Conservation (phyloP, 371 early-diverging fungal species). For the Umbelopsis sp. region DNA sequence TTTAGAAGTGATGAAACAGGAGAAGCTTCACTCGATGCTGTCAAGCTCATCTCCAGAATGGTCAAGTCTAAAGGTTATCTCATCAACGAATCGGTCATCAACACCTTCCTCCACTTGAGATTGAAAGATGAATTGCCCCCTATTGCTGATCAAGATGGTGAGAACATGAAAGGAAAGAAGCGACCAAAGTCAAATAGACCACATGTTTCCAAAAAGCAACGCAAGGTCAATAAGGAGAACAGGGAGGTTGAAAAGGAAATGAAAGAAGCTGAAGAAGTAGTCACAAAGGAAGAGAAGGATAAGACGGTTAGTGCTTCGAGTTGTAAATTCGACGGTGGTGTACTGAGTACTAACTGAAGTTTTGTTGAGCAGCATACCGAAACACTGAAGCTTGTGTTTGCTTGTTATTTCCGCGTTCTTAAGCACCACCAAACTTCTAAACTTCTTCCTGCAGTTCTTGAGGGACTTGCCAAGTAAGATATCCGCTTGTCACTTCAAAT, state of each 20-base stretch:
- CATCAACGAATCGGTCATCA: constrained; percentile 72
- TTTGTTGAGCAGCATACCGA: constrained; percentile 72
- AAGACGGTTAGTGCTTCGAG: constrained; percentile 53
- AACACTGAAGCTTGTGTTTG: constrained; percentile 89
- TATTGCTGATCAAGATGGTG: constrained; percentile 36
- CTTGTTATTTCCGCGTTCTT: constrained; percentile 91
- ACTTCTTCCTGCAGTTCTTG: constrained; percentile 84
- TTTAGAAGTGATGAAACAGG: constrained; percentile 88
- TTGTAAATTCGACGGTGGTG: not conserved
- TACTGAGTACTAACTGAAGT: constrained; percentile 3
- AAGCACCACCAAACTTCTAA: constrained; percentile 80
- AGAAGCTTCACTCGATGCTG: constrained; percentile 82
- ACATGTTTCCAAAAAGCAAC: constrained; percentile 75
- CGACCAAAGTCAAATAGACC: constrained; percentile 58
- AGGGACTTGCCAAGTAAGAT: constrained; percentile 81
- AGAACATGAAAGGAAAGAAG: constrained; percentile 48
- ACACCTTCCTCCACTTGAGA: constrained; percentile 76
- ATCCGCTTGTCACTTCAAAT: not conserved
- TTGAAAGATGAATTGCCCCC: constrained; percentile 78
- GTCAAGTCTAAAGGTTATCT: constrained; percentile 80
- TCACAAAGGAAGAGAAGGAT: constrained; percentile 73
- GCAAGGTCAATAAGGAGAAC: constrained; percentile 74
- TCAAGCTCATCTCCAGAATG: constrained; percentile 81
- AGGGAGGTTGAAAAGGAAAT: constrained; percentile 79
- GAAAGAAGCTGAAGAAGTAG: constrained; percentile 83